Evolutionary conservation across 1,284 basidiomycete genomes (phyloP).

Genomic region (Tylopilus sp.): DNA sequence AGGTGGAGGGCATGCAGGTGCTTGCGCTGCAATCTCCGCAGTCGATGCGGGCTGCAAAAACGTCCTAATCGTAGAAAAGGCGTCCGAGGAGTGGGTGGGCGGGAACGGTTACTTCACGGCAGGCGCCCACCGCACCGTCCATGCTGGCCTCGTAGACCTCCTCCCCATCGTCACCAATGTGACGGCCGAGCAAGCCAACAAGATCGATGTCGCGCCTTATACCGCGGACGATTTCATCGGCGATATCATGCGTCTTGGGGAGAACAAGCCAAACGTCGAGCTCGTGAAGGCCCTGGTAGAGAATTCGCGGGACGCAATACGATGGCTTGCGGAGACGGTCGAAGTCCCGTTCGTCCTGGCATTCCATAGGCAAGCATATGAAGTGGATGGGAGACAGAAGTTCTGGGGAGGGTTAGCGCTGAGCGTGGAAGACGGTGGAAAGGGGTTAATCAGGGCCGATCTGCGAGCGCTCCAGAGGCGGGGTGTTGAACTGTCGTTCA

Average conservation of each 20-base stretch:
- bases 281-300: constrained; percentile 56
- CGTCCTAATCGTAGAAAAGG: constrained; percentile 66
- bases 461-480: constrained; percentile 47
- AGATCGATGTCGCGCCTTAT: constrained; percentile 61
- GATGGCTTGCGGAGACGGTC: constrained; percentile 54
- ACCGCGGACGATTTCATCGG: constrained; percentile 50
- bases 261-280: constrained; percentile 46
- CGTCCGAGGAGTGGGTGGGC: constrained; percentile 60
- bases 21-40: constrained; percentile 62
- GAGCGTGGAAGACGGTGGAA: constrained; percentile 60
- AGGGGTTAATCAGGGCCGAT: constrained; percentile 63
- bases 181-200: constrained; percentile 40
- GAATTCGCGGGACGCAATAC: constrained; percentile 52
- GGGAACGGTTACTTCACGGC: constrained; percentile 74
- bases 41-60: constrained; percentile 55
- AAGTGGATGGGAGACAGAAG: constrained; percentile 56
- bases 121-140: constrained; percentile 61
- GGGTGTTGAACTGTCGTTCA: constrained; percentile 57
- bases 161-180: constrained; percentile 54
- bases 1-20: constrained; percentile 68
- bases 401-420: constrained; percentile 71
- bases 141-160: constrained; percentile 56
- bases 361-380: constrained; percentile 66
- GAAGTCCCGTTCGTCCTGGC: constrained; percentile 57
- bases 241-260: constrained; percentile 61